Evolutionary conservation across 83 land plant species (phyloP), one percentile per base, ranked within the genome.

Genomic region (Picea abies): DNA sequence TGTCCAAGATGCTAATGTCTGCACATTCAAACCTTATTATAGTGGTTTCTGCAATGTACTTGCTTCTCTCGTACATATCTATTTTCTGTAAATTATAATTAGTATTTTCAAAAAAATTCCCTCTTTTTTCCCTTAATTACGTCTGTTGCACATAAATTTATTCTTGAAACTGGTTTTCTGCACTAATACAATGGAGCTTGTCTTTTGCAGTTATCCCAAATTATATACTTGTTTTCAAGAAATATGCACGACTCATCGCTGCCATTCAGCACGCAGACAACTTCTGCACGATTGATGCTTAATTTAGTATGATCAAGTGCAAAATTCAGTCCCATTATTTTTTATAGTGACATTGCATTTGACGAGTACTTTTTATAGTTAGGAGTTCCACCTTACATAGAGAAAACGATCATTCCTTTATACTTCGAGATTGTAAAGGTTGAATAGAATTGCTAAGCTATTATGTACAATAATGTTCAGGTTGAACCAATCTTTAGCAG

Each of bases 241-340:
- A 97, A 96, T 86, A 92, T 97, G 92, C 99, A 97, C 81, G 99
- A 97, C 79, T 89, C 99, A 22, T 95, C 98, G 35, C 86, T 97
- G 70, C 94, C 97, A 17, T 87, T 97, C 60, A 90, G 92, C 78
- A 94, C 94, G 76, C 99, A 97, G 76, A 97, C 99, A 11, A 97
- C 99, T 29, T 97, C 97, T 89, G 98, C 97, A 76, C 97, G 99
- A 25, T 81, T 97, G 63, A 97, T 97, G 99, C 85, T 97, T 68
- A 97, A 97, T 89, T 90, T 97, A 95, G 99, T 97, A 79, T n/a
- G 84, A 4, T 58, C 63, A 47, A 35, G 22, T 17, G 5, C 63
- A 11, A 26, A 22, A 14, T 20, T 56, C 20, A 56, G 9, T 5
- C 52, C 61, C 47, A 15, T 78, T 56, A 4, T 4, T 4, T 78